Base-by-base conservation (phyloP, 352 stramenopile species). In the Pythium rishiriense region DNA sequence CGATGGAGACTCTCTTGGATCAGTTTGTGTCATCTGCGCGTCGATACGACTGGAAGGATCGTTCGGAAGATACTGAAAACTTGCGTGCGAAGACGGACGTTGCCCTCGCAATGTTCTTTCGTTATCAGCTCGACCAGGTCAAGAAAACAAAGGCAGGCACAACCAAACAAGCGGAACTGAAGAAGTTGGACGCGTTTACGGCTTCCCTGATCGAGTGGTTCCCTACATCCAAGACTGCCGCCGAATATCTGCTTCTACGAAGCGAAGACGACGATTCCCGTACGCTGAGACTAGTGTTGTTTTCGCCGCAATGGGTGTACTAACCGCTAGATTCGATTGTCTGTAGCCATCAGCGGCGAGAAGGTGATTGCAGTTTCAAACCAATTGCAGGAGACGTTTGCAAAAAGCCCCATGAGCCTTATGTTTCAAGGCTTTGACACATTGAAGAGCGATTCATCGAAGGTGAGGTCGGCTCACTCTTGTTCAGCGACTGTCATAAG, bases 231-330 rank as follows among this genome's bases (percentile, higher is more conserved):
- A 91, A 88, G 48, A 75, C 83, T 19, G 71, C 87, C 3, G 64
- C 61, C 1, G 87, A 96, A 66, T 91, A 80, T 24, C 54, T 93
- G 41, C 62, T 96, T 31, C 63, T 93, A 43, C 85, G 87, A 50
- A 83, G 73, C 1, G 87, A 96, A 60, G 87, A 96, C 54, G 37
- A 70, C 21, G 81, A 91, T 50, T 84, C 72, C 8, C 79, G 87
- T 96, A 74, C 61, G 79, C 79, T 12, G 3, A 11, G 19, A 4
- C 14, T 43, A 21, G 37, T 17, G 11, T n/a, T 12, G n/a, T 17
- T 41, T 2, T 43, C 11, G n/a, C 9, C 14, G 15, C 11, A 21
- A 1, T n/a, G 37, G 11, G 10, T 6, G 14, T 21, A 33, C 54
- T 45, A 28, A 62, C 14, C 3, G 19, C 17, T 39, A 19, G 3